Evolutionary conservation across 345 rosid genomes (phyloP).

Genomic region (Rubroshorea leprosula): DNA sequence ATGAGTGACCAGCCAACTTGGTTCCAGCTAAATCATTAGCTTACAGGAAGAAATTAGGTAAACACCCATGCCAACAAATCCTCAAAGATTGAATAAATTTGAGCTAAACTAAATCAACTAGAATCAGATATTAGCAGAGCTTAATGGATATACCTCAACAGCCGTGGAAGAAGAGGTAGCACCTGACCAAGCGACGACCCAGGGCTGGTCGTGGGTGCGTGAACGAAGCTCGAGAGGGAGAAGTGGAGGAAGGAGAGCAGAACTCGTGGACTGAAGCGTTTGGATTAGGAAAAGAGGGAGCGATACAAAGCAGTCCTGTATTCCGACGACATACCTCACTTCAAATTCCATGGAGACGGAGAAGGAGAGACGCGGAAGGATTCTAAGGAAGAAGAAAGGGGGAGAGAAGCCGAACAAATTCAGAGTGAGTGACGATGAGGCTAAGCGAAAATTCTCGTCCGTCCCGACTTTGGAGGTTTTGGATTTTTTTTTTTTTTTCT

Average conservation of each 20-base stretch:
- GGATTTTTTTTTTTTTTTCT: no score
- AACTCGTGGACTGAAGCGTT: conserved; percentile 66
- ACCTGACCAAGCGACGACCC: conserved; percentile 96
- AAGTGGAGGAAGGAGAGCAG: conserved; percentile 51
- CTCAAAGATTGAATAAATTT: background rate
- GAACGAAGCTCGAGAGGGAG: conserved; percentile 76
- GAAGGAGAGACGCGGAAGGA: no score
- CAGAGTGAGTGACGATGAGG: no score
- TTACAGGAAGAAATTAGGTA: background rate
- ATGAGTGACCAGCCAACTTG: no score
- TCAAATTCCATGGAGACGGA: conserved; percentile 74
- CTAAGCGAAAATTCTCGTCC: no score
- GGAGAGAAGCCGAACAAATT: no score
- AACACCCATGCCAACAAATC: background rate
- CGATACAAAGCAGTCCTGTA: conserved; percentile 71
- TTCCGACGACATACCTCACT: conserved; percentile 53
- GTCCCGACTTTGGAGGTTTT: no score
- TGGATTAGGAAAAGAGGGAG: conserved; percentile 66
- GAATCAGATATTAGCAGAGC: no score
- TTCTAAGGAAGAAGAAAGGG: no score
- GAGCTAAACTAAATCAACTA: no score
- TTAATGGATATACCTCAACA: conserved; percentile 48
- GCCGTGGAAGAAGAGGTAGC: conserved; percentile 72
- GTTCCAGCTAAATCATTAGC: no score
- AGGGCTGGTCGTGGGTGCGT: conserved; percentile 31